These are phyloP conservation scores for Microcera coccophila DNA, from an alignment of 2,329 filamentous ascomycete genomes.

Conservation along the genomic window DNA sequence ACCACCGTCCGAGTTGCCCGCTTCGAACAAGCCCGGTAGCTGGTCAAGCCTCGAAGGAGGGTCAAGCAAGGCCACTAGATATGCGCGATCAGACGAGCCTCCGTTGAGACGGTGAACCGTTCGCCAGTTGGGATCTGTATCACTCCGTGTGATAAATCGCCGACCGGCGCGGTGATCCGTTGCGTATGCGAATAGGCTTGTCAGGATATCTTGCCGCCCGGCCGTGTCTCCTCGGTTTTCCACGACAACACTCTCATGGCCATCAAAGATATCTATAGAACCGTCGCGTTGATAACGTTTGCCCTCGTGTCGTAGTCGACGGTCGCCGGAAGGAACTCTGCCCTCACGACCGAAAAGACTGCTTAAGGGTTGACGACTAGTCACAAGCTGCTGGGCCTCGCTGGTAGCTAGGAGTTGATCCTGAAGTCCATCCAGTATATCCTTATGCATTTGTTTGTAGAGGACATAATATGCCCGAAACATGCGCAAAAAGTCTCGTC, in stretches of 20 bases:
- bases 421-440: constrained; percentile 73
- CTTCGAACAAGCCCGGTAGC: constrained; percentile 35
- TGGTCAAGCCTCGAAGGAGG: constrained; percentile 44
- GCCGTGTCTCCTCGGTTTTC: constrained; percentile 59
- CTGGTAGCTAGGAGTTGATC: constrained; percentile 73
- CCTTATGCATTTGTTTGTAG: constrained; percentile 82
- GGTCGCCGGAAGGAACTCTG: constrained; percentile 60
- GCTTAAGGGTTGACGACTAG: constrained; percentile 71
- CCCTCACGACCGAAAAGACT: constrained; percentile 70
- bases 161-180: constrained; percentile 28
- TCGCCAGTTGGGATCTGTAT: constrained; percentile 35
- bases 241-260: constrained; percentile 53
- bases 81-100: constrained; percentile 35
- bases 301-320: constrained; percentile 56
- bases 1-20: constrained; percentile 26
- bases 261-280: constrained; percentile 60
- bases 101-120: constrained; percentile 31
- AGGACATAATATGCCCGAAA: constrained; percentile 90
- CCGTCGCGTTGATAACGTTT: constrained; percentile 62
- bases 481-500: constrained; percentile 84
- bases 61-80: constrained; percentile 43
- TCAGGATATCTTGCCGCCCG: constrained; percentile 58
- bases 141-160: constrained; percentile 27
- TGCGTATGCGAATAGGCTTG: constrained; percentile 45
- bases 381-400: constrained; percentile 71